Evolutionary conservation across 371 early-diverging fungal species (phyloP).

Genomic region (Mucor ambiguus): DNA sequence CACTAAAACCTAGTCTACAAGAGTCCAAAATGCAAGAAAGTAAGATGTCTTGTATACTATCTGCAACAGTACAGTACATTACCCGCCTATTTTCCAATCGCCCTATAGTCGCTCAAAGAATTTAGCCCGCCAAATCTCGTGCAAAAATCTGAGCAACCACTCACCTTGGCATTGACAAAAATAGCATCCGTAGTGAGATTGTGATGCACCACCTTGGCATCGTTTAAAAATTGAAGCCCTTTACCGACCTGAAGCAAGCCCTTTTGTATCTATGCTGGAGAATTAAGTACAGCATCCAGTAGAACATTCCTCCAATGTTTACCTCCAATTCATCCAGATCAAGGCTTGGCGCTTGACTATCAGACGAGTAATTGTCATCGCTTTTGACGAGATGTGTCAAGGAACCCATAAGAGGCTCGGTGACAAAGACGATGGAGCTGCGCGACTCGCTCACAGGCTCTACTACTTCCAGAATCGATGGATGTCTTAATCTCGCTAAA

Average conservation of each 20-base stretch:
- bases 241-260: conserved; percentile 82
- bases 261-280: conserved; percentile 67
- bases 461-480: conserved; percentile 79
- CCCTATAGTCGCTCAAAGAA: conserved; percentile 51
- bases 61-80: conserved; percentile 8
- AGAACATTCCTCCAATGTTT: not conserved
- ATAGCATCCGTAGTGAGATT: conserved; percentile 78
- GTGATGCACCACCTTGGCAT: conserved; percentile 78
- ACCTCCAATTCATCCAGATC: conserved; percentile 81
- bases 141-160: not conserved
- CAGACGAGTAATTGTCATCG: conserved; percentile 46
- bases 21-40: not conserved
- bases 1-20: conserved; percentile 69
- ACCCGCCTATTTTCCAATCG: conserved; percentile 92
- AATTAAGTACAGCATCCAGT: not conserved
- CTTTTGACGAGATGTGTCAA: conserved; percentile 70
- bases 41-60: not conserved
- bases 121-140: not conserved
- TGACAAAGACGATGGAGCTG: conserved; percentile 75
- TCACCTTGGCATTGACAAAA: conserved; percentile 77
- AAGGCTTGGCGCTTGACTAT: conserved; percentile 39
- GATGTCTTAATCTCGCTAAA: conserved; percentile 82
- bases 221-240: conserved; percentile 75
- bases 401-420: conserved; percentile 74
- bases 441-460: conserved; percentile 83